phyloP scores from a whole-genome alignment of 73 alveolate genomes.

The Tetrahymena elliotti region DNA sequence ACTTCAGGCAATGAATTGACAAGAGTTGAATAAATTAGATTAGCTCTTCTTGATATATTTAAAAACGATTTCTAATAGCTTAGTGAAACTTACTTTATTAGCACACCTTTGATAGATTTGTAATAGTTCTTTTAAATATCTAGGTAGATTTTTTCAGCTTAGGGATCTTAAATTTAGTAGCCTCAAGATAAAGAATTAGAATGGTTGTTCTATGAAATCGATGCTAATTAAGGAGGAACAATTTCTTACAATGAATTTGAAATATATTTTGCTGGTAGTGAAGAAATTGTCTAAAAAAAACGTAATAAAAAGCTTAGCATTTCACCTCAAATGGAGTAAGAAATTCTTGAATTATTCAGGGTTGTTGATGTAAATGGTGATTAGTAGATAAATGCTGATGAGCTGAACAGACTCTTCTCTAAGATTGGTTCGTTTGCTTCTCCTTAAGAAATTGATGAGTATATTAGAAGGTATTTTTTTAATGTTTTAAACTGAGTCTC shows the following conservation, averaged over 20 bases:
- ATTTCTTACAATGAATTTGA: not conserved
- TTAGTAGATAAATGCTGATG: not conserved
- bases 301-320: not conserved
- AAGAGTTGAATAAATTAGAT: not conserved
- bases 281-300: not conserved
- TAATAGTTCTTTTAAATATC: not conserved
- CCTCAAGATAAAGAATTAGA: not conserved
- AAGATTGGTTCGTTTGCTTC: not conserved
- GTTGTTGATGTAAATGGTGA: not conserved
- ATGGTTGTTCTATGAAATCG: not conserved
- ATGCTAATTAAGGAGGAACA: not conserved
- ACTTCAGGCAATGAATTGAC: not conserved
- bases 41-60: not conserved
- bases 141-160: not conserved
- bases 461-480: not conserved
- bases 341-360: not conserved
- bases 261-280: not conserved
- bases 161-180: not conserved
- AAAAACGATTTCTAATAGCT: not conserved
- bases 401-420: not conserved
- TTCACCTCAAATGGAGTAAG: not conserved
- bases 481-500: not conserved
- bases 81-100: not conserved
- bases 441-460: not conserved
- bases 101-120: not conserved